A percentile compares a stretch with the other conserved stretches of the same genome.
phyloP scores from a whole-genome alignment of 2,329 filamentous ascomycete genomes.

The Clarireedia monteithiana region DNA sequence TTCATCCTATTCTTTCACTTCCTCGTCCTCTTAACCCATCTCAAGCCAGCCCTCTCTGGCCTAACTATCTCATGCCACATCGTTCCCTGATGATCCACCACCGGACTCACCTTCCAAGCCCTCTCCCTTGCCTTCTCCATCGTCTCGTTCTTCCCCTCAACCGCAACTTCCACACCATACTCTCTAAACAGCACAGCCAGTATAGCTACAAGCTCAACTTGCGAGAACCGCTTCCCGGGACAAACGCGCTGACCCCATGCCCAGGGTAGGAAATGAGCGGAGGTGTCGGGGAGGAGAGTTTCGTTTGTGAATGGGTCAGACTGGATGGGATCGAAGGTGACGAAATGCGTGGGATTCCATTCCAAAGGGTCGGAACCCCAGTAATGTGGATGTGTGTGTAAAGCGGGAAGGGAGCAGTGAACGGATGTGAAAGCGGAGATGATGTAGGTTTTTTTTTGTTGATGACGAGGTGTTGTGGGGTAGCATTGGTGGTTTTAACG shows the following conservation, averaged over 20 bases:
- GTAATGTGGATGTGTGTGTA: not conserved
- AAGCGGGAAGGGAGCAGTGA: not conserved
- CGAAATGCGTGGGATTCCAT: not conserved
- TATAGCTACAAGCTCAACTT: not conserved
- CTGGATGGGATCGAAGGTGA: not conserved
- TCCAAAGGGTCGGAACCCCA: not conserved
- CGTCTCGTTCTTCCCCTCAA: not conserved
- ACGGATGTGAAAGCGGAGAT: not conserved
- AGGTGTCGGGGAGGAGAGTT: not conserved
- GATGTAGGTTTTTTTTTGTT: not conserved
- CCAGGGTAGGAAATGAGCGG: not conserved
- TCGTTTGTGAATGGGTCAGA: not conserved
- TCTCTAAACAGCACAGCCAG: not conserved
- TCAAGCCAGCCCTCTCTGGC: not conserved
- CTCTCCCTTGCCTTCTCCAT: not conserved
- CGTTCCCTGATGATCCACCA: not conserved
- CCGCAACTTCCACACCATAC: not conserved
- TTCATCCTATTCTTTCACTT: no score
- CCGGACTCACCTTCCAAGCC: not conserved
- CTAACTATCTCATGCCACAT: constrained; percentile 3
- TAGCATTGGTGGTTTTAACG: not conserved
- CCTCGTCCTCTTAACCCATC: not conserved
- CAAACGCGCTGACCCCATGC: constrained; percentile 1
- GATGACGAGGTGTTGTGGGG: not conserved
- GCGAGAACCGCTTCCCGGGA: not conserved